phyloP scores from a whole-genome alignment of 208 protist species.

The Angomonas deanei region DNA sequence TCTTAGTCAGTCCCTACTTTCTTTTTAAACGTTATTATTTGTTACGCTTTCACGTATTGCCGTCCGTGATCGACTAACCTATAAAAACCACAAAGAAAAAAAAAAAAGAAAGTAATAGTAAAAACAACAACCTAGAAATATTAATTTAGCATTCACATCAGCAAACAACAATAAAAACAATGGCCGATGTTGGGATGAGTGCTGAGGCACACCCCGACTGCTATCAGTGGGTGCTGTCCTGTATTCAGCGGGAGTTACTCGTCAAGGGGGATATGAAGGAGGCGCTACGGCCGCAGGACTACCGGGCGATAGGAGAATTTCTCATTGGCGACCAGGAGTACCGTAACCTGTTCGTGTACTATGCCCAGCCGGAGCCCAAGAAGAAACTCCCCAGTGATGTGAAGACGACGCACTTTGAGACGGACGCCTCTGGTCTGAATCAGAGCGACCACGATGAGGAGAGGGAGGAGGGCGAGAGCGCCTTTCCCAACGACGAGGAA shows the following conservation, averaged over 20 bases:
- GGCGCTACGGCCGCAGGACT: constrained; percentile 42
- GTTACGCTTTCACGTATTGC: constrained; percentile 19
- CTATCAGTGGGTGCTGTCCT: constrained; percentile 63
- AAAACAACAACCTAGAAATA: not conserved
- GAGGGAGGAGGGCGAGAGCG: not conserved
- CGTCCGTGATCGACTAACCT: constrained; percentile 16
- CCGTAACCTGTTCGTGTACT: constrained; percentile 63
- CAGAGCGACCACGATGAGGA: constrained; percentile 18
- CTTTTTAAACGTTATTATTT: constrained; percentile 9
- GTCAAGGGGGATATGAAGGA: constrained; percentile 35
- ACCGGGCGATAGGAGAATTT: constrained; percentile 70
- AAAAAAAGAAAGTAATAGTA: constrained; percentile 4
- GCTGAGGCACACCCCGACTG: constrained; percentile 77
- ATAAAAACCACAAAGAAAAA: constrained; percentile 3
- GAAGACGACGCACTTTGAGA: not conserved
- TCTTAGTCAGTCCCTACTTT: constrained; percentile 8
- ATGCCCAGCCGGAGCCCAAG: constrained; percentile 14
- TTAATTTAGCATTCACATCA: not conserved
- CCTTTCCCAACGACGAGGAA: not conserved
- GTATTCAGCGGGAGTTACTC: constrained; percentile 55
- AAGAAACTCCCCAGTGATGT: not conserved
- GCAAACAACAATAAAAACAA: no score
- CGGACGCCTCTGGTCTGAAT: constrained; percentile 18
- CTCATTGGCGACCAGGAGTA: constrained; percentile 74
- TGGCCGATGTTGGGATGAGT: not conserved